Percentiles rank a stretch among this genome's conserved stretches.
These are phyloP conservation scores for Kodamaea jinghongensis DNA, from an alignment of 805 yeast species.

Conservation along the genomic window DNA sequence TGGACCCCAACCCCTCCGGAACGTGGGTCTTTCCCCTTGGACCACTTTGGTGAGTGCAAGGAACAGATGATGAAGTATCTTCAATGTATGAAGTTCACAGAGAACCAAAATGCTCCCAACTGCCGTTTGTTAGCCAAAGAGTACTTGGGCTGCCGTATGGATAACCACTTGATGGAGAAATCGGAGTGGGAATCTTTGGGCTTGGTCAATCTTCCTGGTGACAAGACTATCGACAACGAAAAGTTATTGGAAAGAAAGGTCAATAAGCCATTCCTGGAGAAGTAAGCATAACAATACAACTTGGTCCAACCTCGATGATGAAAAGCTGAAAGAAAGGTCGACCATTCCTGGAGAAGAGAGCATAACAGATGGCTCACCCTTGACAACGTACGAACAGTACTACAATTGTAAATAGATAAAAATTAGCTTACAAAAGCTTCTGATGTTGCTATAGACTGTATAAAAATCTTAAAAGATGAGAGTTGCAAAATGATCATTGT, in stretches of 20 bases:
- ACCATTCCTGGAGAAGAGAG: too few species aligned
- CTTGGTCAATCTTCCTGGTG: constrained; percentile 40
- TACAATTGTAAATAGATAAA: too few species aligned
- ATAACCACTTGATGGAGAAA: constrained; percentile 48
- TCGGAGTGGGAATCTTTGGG: constrained; percentile 46
- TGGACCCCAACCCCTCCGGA: constrained; percentile 92
- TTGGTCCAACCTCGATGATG: too few species aligned
- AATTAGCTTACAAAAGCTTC: too few species aligned
- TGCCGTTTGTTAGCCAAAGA: constrained; percentile 81
- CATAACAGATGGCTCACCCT: too few species aligned
- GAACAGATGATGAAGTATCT: constrained; percentile 72
- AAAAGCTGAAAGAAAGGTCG: too few species aligned
- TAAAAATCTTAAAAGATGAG: too few species aligned
- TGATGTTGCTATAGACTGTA: too few species aligned
- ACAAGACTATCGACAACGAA: constrained; percentile 11
- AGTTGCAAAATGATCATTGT: too few species aligned
- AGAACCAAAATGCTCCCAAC: constrained; percentile 85
- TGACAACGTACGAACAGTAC: too few species aligned
- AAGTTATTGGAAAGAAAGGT: constrained; percentile 8
- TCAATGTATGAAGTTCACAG: constrained; percentile 71
- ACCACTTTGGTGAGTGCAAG: constrained; percentile 82
- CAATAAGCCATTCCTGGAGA: constrained; percentile 1
- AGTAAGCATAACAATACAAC: too few species aligned
- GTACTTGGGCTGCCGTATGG: constrained; percentile 88
- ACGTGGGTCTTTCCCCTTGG: constrained; percentile 93